Base-by-base conservation (phyloP, 768 basidiomycete genomes). In the Rhodotorula kratochvilovae region DNA sequence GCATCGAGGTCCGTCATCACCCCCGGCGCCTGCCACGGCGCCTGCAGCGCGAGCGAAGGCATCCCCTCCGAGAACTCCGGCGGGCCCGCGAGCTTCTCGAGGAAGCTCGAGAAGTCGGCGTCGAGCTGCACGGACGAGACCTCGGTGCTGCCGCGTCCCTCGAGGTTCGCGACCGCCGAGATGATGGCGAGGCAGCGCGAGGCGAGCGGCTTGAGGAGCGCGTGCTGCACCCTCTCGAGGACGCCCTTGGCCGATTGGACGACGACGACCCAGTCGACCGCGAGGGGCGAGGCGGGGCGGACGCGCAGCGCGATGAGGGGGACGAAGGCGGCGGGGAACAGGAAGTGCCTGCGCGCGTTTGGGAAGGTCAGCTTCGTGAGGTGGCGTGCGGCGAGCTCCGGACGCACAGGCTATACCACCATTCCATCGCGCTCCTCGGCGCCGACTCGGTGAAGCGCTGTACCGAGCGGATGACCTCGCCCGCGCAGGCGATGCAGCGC, bases 271-370 rank as follows among this genome's bases (percentile, higher is more conserved):
- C 62, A 63, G 17, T 63, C 62, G 39, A 63, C n/a, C n/a, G 53
- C 53, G 39, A 21, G 3, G 36, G 62, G 53, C 8, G 62, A 54
- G 3, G 62, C 8, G 10, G 62, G 53, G 39, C 62, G 62, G 36
- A 63, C 36, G n/a, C 62, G 62, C 7, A 63, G 62, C n/a, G 62
- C 62, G 53, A 63, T 55, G 50, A 63, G 62, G 11, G 62, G 62
- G 19, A 63, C 8, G 39, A 54, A 63, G n/a, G 51, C n/a, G 27
- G 62, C 27, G 29, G 62, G 62, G 53, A 63, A 42, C 29, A 63
- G 17, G 53, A 63, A 63, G 62, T 63, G 62, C 0, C 62, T 63
- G 51, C 23, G 29, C 19, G 54, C 31, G 31, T 5, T 15, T 2
- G 31, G 54, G 3, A 21, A 7, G 2, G 21, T 35, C 7, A 35